Conservation (phyloP, 805 yeast species). For the Lachancea waltii region DNA sequence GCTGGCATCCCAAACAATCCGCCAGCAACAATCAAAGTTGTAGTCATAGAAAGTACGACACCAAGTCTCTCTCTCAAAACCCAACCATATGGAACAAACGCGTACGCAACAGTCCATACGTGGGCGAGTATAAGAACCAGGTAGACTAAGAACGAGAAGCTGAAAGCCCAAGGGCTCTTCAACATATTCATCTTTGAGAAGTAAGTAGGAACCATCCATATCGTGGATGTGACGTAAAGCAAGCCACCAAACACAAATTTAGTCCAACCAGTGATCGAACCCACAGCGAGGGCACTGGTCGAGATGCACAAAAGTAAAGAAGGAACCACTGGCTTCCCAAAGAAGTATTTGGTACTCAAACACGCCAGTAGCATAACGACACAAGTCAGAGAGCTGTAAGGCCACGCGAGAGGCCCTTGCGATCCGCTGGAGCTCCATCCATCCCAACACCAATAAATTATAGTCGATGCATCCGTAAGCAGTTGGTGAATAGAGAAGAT, state of each 20-base stretch:
- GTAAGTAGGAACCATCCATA: slow-evolving; percentile 59
- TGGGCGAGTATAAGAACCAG: slow-evolving; percentile 65
- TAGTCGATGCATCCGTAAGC: slow-evolving; percentile 76
- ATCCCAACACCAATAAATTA: slow-evolving; percentile 94
- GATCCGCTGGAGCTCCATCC: slow-evolving; percentile 77
- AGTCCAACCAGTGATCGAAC: slow-evolving; percentile 23
- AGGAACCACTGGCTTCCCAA: slow-evolving; percentile 23
- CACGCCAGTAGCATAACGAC: slow-evolving; percentile 53
- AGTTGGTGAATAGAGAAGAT: slow-evolving; percentile 67
- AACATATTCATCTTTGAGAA: slow-evolving; percentile 51
- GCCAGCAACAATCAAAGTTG: slow-evolving; percentile 48
- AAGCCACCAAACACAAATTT: slow-evolving; percentile 56
- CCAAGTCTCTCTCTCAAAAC: slow-evolving; percentile 84
- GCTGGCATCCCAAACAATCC: slow-evolving; percentile 20
- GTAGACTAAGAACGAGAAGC: slow-evolving; percentile 42
- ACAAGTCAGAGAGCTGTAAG: slow-evolving; percentile 57
- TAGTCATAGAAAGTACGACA: slow-evolving; percentile 54
- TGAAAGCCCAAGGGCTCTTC: slow-evolving; percentile 49
- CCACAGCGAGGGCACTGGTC: slow-evolving; percentile 21
- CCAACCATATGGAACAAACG: slow-evolving; percentile 95
- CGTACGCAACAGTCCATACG: slow-evolving; percentile 97
- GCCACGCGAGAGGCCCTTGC: slow-evolving; percentile 74
- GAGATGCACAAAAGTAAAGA: slow-evolving; percentile 25
- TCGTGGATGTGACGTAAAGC: slow-evolving; percentile 53
- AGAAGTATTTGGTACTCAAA: slow-evolving; percentile 23